Percentiles rank a stretch among this genome's conserved stretches.
Evolutionary conservation across 129 eudicot genomes (phyloP).

Genomic region (Centella asiatica): DNA sequence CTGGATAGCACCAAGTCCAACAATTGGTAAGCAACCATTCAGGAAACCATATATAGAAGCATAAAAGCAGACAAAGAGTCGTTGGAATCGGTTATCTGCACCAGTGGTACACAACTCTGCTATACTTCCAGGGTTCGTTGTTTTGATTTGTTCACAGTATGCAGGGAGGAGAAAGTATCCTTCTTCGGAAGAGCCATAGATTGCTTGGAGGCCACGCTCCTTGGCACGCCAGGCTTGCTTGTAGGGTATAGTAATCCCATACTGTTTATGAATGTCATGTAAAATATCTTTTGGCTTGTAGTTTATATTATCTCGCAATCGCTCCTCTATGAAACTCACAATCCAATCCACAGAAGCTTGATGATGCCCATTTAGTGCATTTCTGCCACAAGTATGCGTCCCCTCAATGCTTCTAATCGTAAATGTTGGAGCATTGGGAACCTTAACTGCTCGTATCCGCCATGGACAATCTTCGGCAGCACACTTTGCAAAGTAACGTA

Average conservation of each 20-base stretch:
- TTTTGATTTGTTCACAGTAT: slow-evolving; percentile 41
- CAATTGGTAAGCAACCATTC: slow-evolving; percentile 46
- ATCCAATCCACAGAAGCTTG: slow-evolving; percentile 66
- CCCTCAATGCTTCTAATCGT: slow-evolving; percentile 39
- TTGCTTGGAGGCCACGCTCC: slow-evolving; percentile 52
- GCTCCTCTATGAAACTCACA: slow-evolving; percentile 44
- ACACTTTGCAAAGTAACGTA: slow-evolving; percentile 48
- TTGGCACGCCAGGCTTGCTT: slow-evolving; percentile 64
- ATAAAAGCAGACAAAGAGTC: slow-evolving; percentile 41
- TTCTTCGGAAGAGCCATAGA: slow-evolving; percentile 50
- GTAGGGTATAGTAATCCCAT: slow-evolving; percentile 53
- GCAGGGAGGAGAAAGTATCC: slow-evolving; percentile 45
- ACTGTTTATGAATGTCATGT: slow-evolving; percentile 35
- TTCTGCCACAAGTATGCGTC: slow-evolving; percentile 45
- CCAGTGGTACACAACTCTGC: slow-evolving; percentile 39
- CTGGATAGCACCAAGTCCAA: slow-evolving; percentile 39
- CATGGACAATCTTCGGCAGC: slow-evolving; percentile 54
- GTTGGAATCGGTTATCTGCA: slow-evolving; percentile 41
- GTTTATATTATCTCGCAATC: slow-evolving; percentile 39
- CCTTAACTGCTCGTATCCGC: slow-evolving; percentile 59
- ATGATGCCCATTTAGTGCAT: slow-evolving; percentile 44
- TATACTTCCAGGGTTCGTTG: slow-evolving; percentile 43
- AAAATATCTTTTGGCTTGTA: slow-evolving; percentile 61
- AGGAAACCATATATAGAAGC: slow-evolving; percentile 45
- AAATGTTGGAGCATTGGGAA: slow-evolving; percentile 41